A percentile compares a stretch with the other conserved stretches of the same genome.
Evolutionary conservation across 2,329 filamentous ascomycete genomes (phyloP).

Genomic region (Aureobasidium sp.): DNA sequence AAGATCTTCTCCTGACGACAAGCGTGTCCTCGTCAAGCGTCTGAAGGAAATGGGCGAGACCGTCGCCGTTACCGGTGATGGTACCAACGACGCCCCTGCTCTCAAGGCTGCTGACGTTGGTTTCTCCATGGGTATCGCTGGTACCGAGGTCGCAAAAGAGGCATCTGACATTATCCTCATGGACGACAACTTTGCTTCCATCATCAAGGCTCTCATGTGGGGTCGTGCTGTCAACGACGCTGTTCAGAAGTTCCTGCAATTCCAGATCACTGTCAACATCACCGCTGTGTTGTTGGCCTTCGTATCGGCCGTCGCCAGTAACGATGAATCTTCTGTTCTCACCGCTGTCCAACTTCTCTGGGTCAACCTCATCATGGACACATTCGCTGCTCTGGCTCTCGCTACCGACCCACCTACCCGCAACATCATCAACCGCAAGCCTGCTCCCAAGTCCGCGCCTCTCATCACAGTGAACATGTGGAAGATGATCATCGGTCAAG

Average conservation of each 20-base stretch:
- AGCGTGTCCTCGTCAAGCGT: conserved; percentile 55
- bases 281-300: conserved; percentile 85
- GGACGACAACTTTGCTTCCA: conserved; percentile 56
- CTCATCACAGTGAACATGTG: conserved; percentile 89
- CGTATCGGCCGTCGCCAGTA: conserved; percentile 69
- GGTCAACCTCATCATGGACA: conserved; percentile 98
- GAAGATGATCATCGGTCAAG: conserved; percentile 98
- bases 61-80: conserved; percentile 59
- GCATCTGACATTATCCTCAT: conserved; percentile 54
- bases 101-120: conserved; percentile 59
- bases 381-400: conserved; percentile 78
- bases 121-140: conserved; percentile 60
- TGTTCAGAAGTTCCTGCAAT: conserved; percentile 51
- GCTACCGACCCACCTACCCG: conserved; percentile 82
- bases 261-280: conserved; percentile 81
- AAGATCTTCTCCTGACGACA: conserved; percentile 62
- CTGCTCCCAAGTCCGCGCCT: conserved; percentile 63
- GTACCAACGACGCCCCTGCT: conserved; percentile 58
- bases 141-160: conserved; percentile 57
- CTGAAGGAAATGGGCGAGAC: conserved; percentile 58
- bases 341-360: conserved; percentile 87
- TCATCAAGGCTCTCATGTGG: conserved; percentile 55
- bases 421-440: conserved; percentile 71
- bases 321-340: conserved; percentile 63
- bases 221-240: conserved; percentile 50